These are phyloP conservation scores for Sphagnurus paluster DNA, from an alignment of 1,284 basidiomycete genomes.

Conservation along the genomic window DNA sequence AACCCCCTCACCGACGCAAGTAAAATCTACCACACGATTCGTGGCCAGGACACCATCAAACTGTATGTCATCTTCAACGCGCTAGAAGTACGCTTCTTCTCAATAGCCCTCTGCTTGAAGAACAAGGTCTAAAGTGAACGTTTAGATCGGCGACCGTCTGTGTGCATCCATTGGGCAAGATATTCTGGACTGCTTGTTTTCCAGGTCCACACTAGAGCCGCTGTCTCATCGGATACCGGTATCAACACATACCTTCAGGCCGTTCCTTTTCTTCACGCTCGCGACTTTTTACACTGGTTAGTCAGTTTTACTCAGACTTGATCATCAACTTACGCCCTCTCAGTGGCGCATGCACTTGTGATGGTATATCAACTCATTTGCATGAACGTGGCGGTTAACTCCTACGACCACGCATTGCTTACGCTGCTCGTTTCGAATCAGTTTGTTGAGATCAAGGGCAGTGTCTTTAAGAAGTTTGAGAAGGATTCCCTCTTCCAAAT, in stretches of 20 bases:
- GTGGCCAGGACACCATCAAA: conserved; percentile 99
- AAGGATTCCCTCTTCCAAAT: conserved; percentile 99
- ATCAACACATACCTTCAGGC: conserved; percentile 67
- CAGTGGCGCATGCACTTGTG: conserved; percentile 90
- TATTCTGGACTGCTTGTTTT: conserved; percentile 95
- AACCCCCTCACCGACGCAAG: conserved; percentile 90
- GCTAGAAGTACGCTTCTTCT: conserved; percentile 71
- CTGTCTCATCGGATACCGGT: conserved; percentile 64
- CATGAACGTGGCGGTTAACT: conserved; percentile 97
- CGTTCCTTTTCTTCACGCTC: conserved; percentile 84
- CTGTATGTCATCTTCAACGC: conserved; percentile 99
- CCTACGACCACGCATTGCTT: conserved; percentile 94
- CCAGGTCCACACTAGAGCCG: conserved; percentile 82
- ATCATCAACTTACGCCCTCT: background rate
- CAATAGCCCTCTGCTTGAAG: background rate
- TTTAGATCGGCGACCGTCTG: conserved; percentile 92
- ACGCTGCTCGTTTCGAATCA: conserved; percentile 97
- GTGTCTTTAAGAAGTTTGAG: conserved; percentile 99
- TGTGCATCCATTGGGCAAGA: conserved; percentile 98
- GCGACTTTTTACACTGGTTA: conserved; percentile 84
- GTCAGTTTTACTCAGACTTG: conserved; percentile 24
- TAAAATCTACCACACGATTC: conserved; percentile 98
- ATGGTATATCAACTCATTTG: conserved; percentile 97
- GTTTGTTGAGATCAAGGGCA: conserved; percentile 99
- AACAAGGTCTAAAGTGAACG: conserved; percentile 5